A percentile compares a stretch with the other conserved stretches of the same genome.
Evolutionary conservation across 2,329 filamentous ascomycete species (phyloP).

Genomic region (Aspergillus niger): DNA sequence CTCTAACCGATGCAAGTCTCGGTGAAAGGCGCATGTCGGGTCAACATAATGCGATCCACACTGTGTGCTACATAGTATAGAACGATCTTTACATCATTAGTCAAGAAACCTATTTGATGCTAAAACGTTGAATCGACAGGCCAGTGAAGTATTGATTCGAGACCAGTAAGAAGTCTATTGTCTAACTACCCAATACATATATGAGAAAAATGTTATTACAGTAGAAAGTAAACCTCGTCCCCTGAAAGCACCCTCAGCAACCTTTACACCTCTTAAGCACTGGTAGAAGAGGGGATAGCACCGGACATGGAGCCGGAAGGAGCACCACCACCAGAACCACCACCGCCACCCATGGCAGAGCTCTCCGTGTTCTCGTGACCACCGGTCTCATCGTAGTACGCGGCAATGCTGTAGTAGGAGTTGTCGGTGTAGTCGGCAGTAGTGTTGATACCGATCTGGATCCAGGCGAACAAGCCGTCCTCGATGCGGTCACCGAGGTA

Average conservation of each 20-base stretch:
- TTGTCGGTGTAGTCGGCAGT: slow-evolving; percentile 36
- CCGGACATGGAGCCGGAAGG: slow-evolving; percentile 15
- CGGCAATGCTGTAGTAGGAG: slow-evolving; percentile 27
- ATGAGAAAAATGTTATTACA: background rate
- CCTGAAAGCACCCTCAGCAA: background rate
- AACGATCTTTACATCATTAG: too few relatives aligned
- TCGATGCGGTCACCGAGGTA: slow-evolving; percentile 53
- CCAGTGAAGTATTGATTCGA: background rate
- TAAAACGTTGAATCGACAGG: background rate
- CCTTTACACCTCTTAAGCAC: background rate
- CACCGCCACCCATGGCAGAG: slow-evolving; percentile 16
- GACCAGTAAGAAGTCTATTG: background rate
- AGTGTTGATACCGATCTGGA: slow-evolving; percentile 50
- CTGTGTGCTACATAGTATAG: too few relatives aligned
- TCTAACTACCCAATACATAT: background rate
- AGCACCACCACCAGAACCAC: slow-evolving; percentile 12
- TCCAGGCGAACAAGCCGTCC: slow-evolving; percentile 54
- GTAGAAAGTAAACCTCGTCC: background rate
- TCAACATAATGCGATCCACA: too few relatives aligned
- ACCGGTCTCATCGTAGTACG: slow-evolving; percentile 26
- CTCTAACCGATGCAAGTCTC: too few relatives aligned
- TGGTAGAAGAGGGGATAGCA: slow-evolving; percentile 5
- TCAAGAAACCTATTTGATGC: background rate
- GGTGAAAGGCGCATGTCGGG: too few relatives aligned
- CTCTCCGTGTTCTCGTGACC: slow-evolving; percentile 25